Conservation (phyloP, 2,329 filamentous ascomycete species). For the Cladophialophora carrionii region DNA sequence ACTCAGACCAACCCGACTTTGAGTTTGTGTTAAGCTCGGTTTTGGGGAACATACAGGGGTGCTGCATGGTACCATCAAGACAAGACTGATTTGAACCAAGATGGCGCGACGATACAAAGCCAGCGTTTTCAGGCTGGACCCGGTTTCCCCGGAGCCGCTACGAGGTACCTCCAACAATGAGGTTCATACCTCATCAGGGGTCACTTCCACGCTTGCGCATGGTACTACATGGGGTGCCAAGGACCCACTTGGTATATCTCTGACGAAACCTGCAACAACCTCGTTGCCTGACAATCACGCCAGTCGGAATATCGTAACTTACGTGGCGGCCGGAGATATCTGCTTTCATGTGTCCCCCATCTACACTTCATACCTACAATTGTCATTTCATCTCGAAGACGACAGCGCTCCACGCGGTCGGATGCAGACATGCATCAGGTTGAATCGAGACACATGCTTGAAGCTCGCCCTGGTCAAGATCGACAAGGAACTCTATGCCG, state of each 20-base stretch:
- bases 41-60: not conserved
- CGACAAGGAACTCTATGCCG: not conserved
- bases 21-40: not conserved
- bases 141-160: not conserved
- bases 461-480: not conserved
- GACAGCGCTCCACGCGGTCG: not conserved
- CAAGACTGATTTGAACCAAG: not conserved
- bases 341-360: not conserved
- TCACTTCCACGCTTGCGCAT: not conserved
- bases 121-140: not conserved
- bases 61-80: not conserved
- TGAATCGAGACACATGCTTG: not conserved
- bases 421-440: not conserved
- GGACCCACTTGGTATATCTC: not conserved
- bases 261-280: not conserved
- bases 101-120: not conserved
- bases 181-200: too few relatives aligned
- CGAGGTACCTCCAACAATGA: not conserved
- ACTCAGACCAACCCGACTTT: not conserved
- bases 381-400: not conserved
- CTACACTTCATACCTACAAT: not conserved
- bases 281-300: not conserved
- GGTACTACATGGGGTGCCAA: not conserved
- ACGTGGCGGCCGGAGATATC: not conserved
- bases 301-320: not conserved